Percentiles rank a stretch among this genome's conserved stretches.
These are phyloP conservation scores for Fraxinus latifolia DNA, from an alignment of 305 asterid genomes.

Conservation along the genomic window DNA sequence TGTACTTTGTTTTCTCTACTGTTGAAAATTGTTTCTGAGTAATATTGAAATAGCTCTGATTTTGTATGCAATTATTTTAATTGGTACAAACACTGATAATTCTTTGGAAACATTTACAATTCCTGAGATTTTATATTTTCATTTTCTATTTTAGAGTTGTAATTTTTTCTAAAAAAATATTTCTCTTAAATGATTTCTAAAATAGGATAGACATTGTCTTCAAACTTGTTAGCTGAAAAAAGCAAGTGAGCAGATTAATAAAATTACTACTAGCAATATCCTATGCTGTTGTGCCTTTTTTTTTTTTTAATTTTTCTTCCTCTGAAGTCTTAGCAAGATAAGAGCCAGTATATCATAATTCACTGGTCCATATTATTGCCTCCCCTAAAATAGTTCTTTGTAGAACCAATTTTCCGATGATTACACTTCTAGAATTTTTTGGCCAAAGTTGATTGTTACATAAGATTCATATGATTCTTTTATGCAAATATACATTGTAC, in stretches of 20 bases:
- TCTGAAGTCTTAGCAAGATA: neutral
- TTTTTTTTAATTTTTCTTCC: neutral
- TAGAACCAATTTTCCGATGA: neutral
- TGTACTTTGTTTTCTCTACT: neutral
- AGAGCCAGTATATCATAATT: neutral
- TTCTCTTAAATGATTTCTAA: neutral
- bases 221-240: neutral
- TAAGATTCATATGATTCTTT: neutral
- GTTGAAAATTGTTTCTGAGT: conserved; percentile 1
- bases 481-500: neutral
- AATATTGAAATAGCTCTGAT: conserved; percentile 5
- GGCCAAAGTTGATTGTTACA: neutral
- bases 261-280: neutral
- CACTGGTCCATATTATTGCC: neutral
- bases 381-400: neutral
- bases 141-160: neutral
- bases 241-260: neutral
- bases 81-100: neutral
- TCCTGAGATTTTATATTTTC: conserved; percentile 2
- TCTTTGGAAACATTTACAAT: neutral
- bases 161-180: neutral
- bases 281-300: neutral
- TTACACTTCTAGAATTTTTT: neutral
- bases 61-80: conserved; percentile 3
- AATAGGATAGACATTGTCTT: neutral